Evolutionary conservation across 1,284 basidiomycete species (phyloP).

Genomic region (Ganoderma boninense): DNA sequence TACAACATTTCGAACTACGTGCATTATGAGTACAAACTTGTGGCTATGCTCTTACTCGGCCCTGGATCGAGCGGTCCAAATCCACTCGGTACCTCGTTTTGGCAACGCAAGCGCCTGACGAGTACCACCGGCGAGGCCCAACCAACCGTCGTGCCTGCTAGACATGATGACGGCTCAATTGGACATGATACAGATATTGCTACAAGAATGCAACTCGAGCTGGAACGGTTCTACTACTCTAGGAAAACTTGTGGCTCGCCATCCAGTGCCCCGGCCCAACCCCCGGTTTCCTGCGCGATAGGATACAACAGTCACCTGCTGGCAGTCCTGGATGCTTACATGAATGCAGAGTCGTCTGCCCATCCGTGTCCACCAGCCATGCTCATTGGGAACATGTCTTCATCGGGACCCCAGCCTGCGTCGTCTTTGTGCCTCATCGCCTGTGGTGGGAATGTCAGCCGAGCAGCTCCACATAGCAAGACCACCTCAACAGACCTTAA

Average conservation of each 20-base stretch:
- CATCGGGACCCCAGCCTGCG: slow-evolving; percentile 36
- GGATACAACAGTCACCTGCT: not conserved
- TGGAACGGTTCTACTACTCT: not conserved
- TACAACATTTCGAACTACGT: not conserved
- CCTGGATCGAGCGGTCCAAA: not conserved
- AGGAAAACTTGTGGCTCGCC: not conserved
- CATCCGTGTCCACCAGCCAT: slow-evolving; percentile 26
- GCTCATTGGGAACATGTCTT: slow-evolving; percentile 35
- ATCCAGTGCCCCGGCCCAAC: not conserved
- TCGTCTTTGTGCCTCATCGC: slow-evolving; percentile 43
- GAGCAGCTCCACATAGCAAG: too few relatives aligned
- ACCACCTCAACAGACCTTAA: slow-evolving; percentile 46
- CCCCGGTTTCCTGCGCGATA: not conserved
- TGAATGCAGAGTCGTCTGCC: slow-evolving; percentile 29
- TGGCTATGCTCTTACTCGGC: not conserved
- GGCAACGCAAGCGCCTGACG: not conserved
- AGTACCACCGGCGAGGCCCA: not conserved
- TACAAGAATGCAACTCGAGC: slow-evolving; percentile 19
- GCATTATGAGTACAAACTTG: not conserved
- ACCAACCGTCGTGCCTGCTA: not conserved
- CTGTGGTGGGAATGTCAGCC: slow-evolving; percentile 20
- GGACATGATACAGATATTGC: slow-evolving; percentile 30
- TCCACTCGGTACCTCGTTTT: not conserved
- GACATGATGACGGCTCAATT: not conserved
- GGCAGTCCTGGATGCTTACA: not conserved